Evolutionary conservation across 1,284 basidiomycete genomes (phyloP), one percentile per base, ranked within the genome.

Genomic region (Cutaneotrichosporon arboriforme): DNA sequence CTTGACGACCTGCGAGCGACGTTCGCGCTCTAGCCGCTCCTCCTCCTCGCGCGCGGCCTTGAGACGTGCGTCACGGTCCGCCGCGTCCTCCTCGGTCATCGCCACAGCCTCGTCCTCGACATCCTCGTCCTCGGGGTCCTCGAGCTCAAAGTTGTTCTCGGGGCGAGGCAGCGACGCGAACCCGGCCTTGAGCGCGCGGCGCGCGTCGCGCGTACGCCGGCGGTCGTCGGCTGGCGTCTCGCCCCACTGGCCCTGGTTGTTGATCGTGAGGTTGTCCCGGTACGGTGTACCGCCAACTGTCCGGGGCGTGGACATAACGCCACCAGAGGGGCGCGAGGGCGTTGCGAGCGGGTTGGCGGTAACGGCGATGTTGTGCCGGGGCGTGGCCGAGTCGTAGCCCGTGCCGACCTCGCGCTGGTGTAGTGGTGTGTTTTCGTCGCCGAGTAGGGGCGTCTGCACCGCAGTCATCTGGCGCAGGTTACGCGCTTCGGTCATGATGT

Each of bases 271-370:
- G 58, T 81, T 89, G 74, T 98, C 94, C 36, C 90, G 85, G 33
- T 91, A 76, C 0, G 92, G 89, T 1, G 90, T 93, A n/a, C 73
- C 73, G 34, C 61, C 65, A 21, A 78, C 76, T 10, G 76, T 77
- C 21, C 81, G 81, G 12, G 88, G 87, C 0, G 88, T 90, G 0
- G 80, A 81, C 15, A 81, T 78, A 13, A 81, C 77, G 4, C 72
- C 76, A 10, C 76, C 76, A 10, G 66, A 64, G 4, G 63, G 55
- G 23, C 80, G 81, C 54, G 83, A 66, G 8, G 91, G 91, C 0
- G 93, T 97, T 10, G 89, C 86, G 9, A 98, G 82, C 4, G 93
- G 94, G 76, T 98, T 98, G 5, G 94, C 93, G 0, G 94, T 97
- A 58, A 93, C 90, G 0, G 88, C 82, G 15, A 88, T 84, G 62